Evolutionary conservation across 2,329 filamentous ascomycete species (phyloP), one percentile per base, ranked within the genome.

Genomic region (Nigrospora sphaerica): DNA sequence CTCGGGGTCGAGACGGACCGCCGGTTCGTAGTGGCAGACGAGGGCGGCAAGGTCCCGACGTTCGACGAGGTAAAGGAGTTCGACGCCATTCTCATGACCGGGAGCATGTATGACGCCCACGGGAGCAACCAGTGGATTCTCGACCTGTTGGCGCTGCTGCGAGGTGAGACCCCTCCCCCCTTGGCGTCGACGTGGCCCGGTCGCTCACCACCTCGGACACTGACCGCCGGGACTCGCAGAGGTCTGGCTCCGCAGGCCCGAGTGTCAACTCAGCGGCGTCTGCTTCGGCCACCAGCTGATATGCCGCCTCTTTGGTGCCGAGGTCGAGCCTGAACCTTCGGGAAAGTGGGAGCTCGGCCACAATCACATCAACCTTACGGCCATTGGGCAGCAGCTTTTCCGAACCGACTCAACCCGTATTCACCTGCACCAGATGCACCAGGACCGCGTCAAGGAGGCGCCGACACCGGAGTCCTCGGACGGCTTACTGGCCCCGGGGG

Each of bases 201-300:
- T 19, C 6, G 17, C 34, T 5, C 37, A 39, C 37, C 2, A 4
- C n/a, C 10, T 9, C 23, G 10, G 23, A 28, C 2, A 23, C 40
- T 42, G 12, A 37, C 33, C 12, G n/a, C 16, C 4, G 16, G 6
- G 28, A 2, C 9, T 17, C 18, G 1, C 33, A 71, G 72, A 73
- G 32, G 54, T 80, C 4, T 81, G 75, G 76, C 57, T 60, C 7
- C 58, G 64, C 6, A 66, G 73, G 2, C 74, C 75, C 2, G 69
- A 75, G 17, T 73, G 80, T 40, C 70, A 71, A 32, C 66, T 91
- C 32, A 78, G 90, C 16, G 87, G 87, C 3, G 80, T 91, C 11
- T 93, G 88, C 63, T 91, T 90, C 61, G 88, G 88, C 6, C 88
- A 92, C 58, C 88, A 92, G 63, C 82, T 93, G 51, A 70, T 93